Conservation (phyloP, 305 asterid genomes). For the Fraxinus nigra region DNA sequence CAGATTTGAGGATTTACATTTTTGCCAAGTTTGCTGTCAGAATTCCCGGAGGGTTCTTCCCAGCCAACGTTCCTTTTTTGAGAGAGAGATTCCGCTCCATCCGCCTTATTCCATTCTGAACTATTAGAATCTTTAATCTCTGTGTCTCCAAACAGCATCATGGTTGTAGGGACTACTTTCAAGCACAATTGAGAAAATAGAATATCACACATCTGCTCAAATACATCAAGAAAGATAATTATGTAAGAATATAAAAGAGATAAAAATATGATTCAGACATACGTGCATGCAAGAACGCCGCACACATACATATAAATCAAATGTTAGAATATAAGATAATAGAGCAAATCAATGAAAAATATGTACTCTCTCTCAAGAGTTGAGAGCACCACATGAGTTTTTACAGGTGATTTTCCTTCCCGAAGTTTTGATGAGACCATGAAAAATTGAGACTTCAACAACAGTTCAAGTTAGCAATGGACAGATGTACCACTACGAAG, state of each 20-base stretch:
- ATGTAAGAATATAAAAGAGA: conserved; percentile 18
- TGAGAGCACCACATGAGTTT: neutral
- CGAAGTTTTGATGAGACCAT: neutral
- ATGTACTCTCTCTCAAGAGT: neutral
- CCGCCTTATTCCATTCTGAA: conserved; percentile 52
- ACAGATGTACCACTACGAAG: conserved; percentile 9
- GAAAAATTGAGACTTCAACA: conserved; percentile 6
- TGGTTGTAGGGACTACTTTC: conserved; percentile 58
- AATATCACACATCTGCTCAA: conserved; percentile 91
- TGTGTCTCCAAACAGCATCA: conserved; percentile 49
- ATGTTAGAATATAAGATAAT: neutral
- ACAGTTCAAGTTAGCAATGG: conserved; percentile 11
- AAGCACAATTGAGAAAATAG: conserved; percentile 90
- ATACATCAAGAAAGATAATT: conserved; percentile 28
- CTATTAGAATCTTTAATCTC: conserved; percentile 49
- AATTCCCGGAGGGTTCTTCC: conserved; percentile 51
- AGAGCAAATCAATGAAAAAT: conserved; percentile 6
- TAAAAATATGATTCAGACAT: neutral
- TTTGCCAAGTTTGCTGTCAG: conserved; percentile 43
- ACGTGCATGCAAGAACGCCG: conserved; percentile 4
- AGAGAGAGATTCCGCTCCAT: conserved; percentile 43
- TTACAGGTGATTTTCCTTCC: conserved; percentile 1
- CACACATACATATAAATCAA: neutral
- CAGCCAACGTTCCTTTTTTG: conserved; percentile 31
- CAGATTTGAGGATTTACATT: conserved; percentile 40